Percentiles rank a stretch among this genome's conserved stretches.
These are phyloP conservation scores for Lactifluus rugatus DNA, from an alignment of 768 basidiomycete species.

Conservation along the genomic window DNA sequence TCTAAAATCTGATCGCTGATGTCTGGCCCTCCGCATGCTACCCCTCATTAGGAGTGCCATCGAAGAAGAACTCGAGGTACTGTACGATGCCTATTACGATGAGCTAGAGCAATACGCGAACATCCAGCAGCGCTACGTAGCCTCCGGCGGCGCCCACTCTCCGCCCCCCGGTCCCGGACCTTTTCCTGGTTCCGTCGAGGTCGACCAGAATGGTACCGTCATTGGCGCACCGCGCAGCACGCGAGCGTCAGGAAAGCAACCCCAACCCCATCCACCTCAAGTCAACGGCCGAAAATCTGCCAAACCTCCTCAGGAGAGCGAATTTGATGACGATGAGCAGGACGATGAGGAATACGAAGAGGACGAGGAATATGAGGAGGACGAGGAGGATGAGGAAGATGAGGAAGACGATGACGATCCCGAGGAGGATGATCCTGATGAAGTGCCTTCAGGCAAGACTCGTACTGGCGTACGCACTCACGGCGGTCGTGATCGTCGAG, in stretches of 20 bases:
- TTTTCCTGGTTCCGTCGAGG: constrained; percentile 95
- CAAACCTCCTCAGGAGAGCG: constrained; percentile 43
- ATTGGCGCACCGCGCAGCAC: constrained; percentile 28
- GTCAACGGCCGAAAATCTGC: constrained; percentile 36
- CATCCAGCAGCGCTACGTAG: constrained; percentile 92
- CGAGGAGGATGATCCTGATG: constrained; percentile 45
- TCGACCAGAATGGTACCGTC: constrained; percentile 82
- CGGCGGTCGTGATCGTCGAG: constrained; percentile 22
- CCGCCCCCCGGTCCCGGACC: constrained; percentile 95
- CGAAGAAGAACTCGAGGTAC: constrained; percentile 98
- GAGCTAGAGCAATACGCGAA: constrained; percentile 99
- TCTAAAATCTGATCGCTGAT: constrained; percentile 22
- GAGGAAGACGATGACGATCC: constrained; percentile 64
- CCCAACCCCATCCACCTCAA: constrained; percentile 25
- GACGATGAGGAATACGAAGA: constrained; percentile 47
- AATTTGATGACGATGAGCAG: constrained; percentile 57
- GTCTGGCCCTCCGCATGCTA: not conserved
- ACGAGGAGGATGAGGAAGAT: constrained; percentile 57
- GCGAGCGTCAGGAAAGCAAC: constrained; percentile 15
- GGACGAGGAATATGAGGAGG: constrained; percentile 48
- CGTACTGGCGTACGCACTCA: constrained; percentile 22
- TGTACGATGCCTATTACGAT: constrained; percentile 99
- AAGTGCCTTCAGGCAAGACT: constrained; percentile 25
- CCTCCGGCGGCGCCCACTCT: constrained; percentile 79
- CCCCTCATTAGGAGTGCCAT: constrained; percentile 70